Evolutionary conservation across 441 rosid species (phyloP).

Genomic region (Rhodomyrtus psidioides): DNA sequence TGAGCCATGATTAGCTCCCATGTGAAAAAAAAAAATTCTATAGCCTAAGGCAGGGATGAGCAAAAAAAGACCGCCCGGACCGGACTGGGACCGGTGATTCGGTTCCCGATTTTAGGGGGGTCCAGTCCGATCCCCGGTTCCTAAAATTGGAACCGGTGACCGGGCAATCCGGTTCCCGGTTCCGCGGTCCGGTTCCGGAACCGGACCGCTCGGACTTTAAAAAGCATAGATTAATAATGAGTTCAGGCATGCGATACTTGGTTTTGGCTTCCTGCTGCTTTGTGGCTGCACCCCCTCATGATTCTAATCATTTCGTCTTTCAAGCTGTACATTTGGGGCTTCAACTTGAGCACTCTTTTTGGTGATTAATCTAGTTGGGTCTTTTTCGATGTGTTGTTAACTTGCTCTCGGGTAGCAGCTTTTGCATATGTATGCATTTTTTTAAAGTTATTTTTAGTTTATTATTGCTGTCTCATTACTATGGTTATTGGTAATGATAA

Average conservation of each 20-base stretch:
- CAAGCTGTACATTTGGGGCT: background rate
- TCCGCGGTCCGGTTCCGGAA: too few species aligned
- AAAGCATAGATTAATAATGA: background rate
- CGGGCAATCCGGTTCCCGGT: too few species aligned
- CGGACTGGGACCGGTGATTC: too few species aligned
- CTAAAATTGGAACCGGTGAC: too few species aligned
- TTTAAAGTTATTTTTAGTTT: background rate
- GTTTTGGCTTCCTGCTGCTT: background rate
- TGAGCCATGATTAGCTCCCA: background rate
- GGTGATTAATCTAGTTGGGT: background rate
- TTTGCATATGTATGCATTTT: background rate
- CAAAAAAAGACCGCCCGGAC: too few species aligned
- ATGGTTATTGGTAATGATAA: background rate
- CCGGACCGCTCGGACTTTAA: too few species aligned
- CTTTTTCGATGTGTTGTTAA: background rate
- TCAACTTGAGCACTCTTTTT: background rate
- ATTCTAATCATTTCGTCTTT: too few species aligned
- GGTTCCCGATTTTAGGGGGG: too few species aligned
- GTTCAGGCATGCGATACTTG: background rate
- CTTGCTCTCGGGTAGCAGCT: background rate
- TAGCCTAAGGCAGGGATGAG: too few species aligned
- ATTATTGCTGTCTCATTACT: background rate
- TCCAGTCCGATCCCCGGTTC: too few species aligned
- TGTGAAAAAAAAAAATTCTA: background rate
- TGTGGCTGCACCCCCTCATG: too few species aligned